These are phyloP conservation scores for Bauhinia variegata DNA, from an alignment of 306 rosid genomes.

Conservation along the genomic window DNA sequence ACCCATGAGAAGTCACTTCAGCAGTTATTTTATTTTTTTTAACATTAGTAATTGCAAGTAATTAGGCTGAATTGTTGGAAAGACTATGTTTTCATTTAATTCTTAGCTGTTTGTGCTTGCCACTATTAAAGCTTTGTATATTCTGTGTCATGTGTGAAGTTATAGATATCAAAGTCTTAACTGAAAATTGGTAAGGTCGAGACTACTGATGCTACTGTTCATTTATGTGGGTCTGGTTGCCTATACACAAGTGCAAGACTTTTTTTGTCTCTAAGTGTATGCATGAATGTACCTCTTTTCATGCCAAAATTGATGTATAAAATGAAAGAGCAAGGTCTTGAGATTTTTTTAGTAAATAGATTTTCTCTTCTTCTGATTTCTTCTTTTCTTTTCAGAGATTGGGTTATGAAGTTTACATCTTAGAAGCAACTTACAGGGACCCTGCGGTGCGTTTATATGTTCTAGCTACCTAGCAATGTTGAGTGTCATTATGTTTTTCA, in stretches of 20 bases:
- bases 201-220: constrained; percentile 30
- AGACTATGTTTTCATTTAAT: constrained; percentile 12
- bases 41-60: constrained; percentile 20
- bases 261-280: constrained; percentile 17
- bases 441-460: constrained; percentile 66
- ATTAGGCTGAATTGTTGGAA: constrained; percentile 26
- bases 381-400: constrained; percentile 71
- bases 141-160: constrained; percentile 6
- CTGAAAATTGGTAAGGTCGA: constrained; percentile 13
- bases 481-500: constrained; percentile 28
- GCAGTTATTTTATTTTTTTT: too few species aligned
- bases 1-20: too few species aligned
- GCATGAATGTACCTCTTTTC: constrained; percentile 20
- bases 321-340: constrained; percentile 22
- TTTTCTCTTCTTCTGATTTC: constrained; percentile 44
- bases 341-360: constrained; percentile 26
- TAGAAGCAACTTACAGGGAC: constrained; percentile 94
- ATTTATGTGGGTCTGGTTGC: constrained; percentile 21
- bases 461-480: constrained; percentile 14
- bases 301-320: constrained; percentile 19
- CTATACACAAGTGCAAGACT: constrained; percentile 28
- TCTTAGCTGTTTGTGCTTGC: constrained; percentile 22
- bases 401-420: constrained; percentile 92
- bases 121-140: constrained; percentile 10
- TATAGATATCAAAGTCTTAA: constrained; percentile 17